phyloP scores from a whole-genome alignment of 2,329 filamentous ascomycete genomes.

The Sporothrix pallida region DNA sequence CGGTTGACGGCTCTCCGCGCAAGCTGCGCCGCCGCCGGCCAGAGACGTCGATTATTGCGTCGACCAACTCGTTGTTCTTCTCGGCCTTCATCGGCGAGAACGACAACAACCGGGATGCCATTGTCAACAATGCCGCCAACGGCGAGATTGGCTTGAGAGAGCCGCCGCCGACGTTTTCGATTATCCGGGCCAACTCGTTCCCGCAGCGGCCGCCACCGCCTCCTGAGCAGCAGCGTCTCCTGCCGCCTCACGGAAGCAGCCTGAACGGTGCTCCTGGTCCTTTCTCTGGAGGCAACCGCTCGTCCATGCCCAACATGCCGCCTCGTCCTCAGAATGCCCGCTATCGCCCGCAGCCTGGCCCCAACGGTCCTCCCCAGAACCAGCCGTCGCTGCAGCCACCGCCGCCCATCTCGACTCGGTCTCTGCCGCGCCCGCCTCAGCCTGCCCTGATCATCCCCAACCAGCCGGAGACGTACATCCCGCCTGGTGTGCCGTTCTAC shows the following conservation, averaged over 20 bases:
- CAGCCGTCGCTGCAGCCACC: conserved; percentile 27
- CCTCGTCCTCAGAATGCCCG: conserved; percentile 7
- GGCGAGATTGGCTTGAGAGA: conserved; percentile 3
- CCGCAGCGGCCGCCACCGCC: conserved; percentile 35
- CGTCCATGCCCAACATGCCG: conserved; percentile 22
- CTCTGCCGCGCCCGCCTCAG: conserved; percentile 33
- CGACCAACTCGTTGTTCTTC: conserved; percentile 34
- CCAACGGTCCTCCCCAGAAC: neutral
- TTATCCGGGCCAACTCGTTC: conserved; percentile 19
- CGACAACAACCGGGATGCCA: conserved; percentile 27
- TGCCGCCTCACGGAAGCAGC: conserved; percentile 12
- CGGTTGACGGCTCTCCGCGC: conserved; percentile 20
- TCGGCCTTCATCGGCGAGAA: conserved; percentile 16
- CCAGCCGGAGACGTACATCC: conserved; percentile 20
- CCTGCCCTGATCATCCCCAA: conserved; percentile 33
- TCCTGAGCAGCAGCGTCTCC: conserved; percentile 33
- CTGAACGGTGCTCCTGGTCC: neutral
- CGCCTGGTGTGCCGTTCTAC: conserved; percentile 11
- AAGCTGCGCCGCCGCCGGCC: conserved; percentile 33
- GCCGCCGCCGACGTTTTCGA: conserved; percentile 18
- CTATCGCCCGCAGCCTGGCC: conserved; percentile 18
- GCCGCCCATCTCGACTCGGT: conserved; percentile 22
- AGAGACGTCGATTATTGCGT: conserved; percentile 25
- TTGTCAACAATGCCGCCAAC: conserved; percentile 20
- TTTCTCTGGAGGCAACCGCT: neutral